These are phyloP conservation scores for Cercospora zeina DNA, from an alignment of 2,329 filamentous ascomycete species.

Conservation along the genomic window DNA sequence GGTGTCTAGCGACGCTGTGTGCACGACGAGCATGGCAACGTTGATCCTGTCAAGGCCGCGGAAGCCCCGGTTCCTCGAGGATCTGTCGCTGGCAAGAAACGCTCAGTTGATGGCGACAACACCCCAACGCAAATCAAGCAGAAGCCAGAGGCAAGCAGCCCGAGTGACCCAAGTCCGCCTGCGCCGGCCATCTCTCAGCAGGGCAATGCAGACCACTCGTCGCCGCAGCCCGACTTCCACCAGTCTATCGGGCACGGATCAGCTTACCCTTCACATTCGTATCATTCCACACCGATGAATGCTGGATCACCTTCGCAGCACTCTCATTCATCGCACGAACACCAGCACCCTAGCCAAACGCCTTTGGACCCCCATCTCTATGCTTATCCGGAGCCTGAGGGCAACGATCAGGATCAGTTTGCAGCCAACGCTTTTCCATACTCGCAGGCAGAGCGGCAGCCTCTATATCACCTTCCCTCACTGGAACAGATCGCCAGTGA, in stretches of 20 bases:
- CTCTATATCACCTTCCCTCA: slow-evolving; percentile 35
- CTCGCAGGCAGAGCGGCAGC: slow-evolving; percentile 27
- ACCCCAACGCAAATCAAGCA: slow-evolving; percentile 34
- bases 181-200: slow-evolving; percentile 19
- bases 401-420: slow-evolving; percentile 13
- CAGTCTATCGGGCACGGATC: slow-evolving; percentile 12
- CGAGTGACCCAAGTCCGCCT: slow-evolving; percentile 3
- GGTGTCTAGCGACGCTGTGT: slow-evolving; percentile 61
- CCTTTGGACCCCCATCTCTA: slow-evolving; percentile 31
- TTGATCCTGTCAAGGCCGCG: slow-evolving; percentile 64
- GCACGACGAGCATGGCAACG: slow-evolving; percentile 64
- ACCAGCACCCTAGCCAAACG: slow-evolving; percentile 21
- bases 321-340: slow-evolving; percentile 16
- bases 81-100: slow-evolving; percentile 57
- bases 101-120: slow-evolving; percentile 46
- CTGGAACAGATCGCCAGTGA: slow-evolving; percentile 43
- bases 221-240: slow-evolving; percentile 19
- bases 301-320: slow-evolving; percentile 18
- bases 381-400: slow-evolving; percentile 19
- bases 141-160: slow-evolving; percentile 28
- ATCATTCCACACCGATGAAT: slow-evolving; percentile 13
- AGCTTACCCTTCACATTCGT: slow-evolving; percentile 19
- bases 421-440: slow-evolving; percentile 30
- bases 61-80: slow-evolving; percentile 62
- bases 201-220: slow-evolving; percentile 18